Conservation (phyloP, 1,284 basidiomycete species). For the Ustilago lituana region DNA sequence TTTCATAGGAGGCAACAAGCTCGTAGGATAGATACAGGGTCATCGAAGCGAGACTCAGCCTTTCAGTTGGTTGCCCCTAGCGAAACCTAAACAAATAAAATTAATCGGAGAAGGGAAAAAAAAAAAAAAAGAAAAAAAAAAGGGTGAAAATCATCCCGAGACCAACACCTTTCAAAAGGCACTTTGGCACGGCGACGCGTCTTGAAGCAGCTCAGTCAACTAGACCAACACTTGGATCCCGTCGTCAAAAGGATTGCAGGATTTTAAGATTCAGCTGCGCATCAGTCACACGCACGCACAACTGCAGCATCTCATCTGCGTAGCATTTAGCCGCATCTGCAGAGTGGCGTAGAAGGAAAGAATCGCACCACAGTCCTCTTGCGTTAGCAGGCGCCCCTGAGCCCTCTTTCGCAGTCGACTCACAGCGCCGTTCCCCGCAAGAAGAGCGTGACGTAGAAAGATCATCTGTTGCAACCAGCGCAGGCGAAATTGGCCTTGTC, state of each 20-base stretch:
- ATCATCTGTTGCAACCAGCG: neutral
- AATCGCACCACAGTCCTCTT: constrained; percentile 2
- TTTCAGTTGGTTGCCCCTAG: neutral
- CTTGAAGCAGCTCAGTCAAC: too few species aligned
- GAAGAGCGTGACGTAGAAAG: neutral
- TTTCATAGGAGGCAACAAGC: too few species aligned
- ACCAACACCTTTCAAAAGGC: constrained; percentile 18
- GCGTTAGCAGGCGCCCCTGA: constrained; percentile 10
- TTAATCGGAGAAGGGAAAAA: constrained; percentile 1
- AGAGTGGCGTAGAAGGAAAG: constrained; percentile 15
- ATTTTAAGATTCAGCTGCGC: constrained; percentile 24
- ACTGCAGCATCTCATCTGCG: too few species aligned
- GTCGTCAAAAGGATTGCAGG: too few species aligned
- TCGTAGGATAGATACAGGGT: too few species aligned
- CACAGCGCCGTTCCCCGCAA: neutral
- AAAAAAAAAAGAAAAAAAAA: neutral
- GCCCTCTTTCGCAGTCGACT: too few species aligned
- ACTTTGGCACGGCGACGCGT: constrained; percentile 15
- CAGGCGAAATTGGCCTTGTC: neutral
- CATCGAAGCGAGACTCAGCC: constrained; percentile 6
- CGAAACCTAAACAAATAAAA: constrained; percentile 4
- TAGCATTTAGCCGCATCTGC: too few species aligned
- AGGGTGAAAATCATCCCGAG: too few species aligned
- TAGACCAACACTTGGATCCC: constrained; percentile 27
- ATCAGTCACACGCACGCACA: too few species aligned